Evolutionary conservation across 2,329 filamentous ascomycete species (phyloP).

Genomic region (Fusarium miscanthi): DNA sequence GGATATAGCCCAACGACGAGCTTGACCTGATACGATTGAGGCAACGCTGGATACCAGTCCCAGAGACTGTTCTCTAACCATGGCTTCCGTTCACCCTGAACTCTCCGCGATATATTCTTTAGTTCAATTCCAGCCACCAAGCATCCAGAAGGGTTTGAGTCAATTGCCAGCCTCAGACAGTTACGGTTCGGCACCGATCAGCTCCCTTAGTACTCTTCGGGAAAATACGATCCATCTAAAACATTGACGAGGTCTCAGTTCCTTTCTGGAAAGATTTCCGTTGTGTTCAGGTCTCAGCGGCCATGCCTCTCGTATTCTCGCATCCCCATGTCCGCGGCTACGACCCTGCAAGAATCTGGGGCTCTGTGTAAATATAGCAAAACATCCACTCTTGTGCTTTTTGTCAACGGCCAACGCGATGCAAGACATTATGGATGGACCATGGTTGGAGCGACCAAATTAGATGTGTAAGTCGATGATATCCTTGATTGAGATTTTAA

Average conservation of each 20-base stretch:
- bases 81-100: not conserved
- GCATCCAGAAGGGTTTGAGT: too few relatives aligned
- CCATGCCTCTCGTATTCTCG: conserved; percentile 33
- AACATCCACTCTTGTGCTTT: conserved; percentile 15
- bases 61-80: not conserved
- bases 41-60: not conserved
- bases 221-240: conserved; percentile 14
- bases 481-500: not conserved
- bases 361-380: conserved; percentile 33
- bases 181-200: not conserved
- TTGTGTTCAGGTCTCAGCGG: conserved; percentile 1
- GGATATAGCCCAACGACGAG: conserved; percentile 1
- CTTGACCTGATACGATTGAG: conserved; percentile 16
- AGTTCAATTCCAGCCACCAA: not conserved
- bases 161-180: not conserved
- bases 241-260: conserved; percentile 1
- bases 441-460: not conserved
- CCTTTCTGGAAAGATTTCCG: conserved; percentile 1
- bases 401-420: not conserved
- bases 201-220: not conserved
- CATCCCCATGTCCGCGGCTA: conserved; percentile 8
- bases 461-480: not conserved
- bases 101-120: not conserved
- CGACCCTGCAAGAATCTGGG: conserved; percentile 21
- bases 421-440: conserved; percentile 1